Evolutionary conservation across 2,329 filamentous ascomycete genomes (phyloP), one percentile per base, ranked within the genome.

Genomic region (Diplodia scrobiculata): DNA sequence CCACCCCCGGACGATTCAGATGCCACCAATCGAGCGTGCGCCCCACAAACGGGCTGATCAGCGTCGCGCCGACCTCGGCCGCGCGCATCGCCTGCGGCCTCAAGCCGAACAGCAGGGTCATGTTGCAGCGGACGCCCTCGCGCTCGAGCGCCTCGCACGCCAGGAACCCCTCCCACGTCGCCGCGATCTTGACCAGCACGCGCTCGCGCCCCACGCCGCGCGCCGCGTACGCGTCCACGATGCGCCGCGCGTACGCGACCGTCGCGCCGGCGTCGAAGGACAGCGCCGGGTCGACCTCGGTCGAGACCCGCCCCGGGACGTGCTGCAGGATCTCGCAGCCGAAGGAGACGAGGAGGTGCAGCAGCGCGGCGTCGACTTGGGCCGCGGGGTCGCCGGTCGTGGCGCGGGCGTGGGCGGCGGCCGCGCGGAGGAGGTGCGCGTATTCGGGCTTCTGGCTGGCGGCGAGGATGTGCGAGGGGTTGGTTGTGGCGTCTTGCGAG

Each of bases 121-220:
- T 85, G 1, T 89, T 76, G 0, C 86, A 88, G 1, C 79, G 76
- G 14, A 88, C 83, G 0, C 84, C 84, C 9, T 79, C 75, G 14
- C 72, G 69, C 71, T 88, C 82, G 5, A 89, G 77, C 4, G 77
- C 76, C 2, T 79, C 80, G 67, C 86, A 88, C 1, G 87, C 87
- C 69, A 84, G 79, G n/a, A 89, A 76, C 1, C 87, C 87, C 71
- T 88, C 86, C 82, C 84, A 89, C 0, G 86, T 89, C 7, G 82
- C 79, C 0, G 86, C 84, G 47, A 89, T 83, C 72, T 89, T 89
- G 76, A 89, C 86, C 68, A 84, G 87, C 34, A 89, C 77, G 34
- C 86, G 79, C 6, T 54, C 58, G 9, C 2, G 21, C 13, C 10
- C 25, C 0, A 81, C 79, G 3, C 79, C 78, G 13, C 85, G 69